phyloP scores from a whole-genome alignment of 345 rosid genomes.

The Turritis glabra region DNA sequence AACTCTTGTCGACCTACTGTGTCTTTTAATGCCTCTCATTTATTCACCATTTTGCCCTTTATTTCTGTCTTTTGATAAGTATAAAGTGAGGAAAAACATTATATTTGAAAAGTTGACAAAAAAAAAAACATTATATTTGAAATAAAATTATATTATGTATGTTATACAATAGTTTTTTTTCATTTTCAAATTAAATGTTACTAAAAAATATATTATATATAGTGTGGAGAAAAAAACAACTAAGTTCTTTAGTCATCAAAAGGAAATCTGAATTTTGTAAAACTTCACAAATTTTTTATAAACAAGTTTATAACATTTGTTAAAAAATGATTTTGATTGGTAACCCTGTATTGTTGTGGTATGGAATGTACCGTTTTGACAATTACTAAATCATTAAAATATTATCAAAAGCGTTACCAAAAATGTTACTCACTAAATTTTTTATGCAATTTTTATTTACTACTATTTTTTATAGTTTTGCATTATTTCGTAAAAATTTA shows the following conservation, averaged over 20 bases:
- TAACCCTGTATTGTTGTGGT: no score
- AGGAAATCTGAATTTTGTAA: background rate
- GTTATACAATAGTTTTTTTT: background rate
- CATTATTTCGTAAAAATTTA: no score
- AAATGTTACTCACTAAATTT: no score
- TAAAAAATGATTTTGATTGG: no score
- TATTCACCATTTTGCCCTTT: constrained; percentile 24
- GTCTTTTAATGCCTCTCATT: background rate
- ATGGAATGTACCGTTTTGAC: no score
- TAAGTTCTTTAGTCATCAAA: background rate
- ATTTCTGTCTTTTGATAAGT: background rate
- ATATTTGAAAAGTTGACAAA: no score
- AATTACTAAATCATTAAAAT: no score
- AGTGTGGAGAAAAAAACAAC: background rate
- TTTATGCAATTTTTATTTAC: no score
- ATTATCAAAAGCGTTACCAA: no score
- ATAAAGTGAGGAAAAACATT: background rate
- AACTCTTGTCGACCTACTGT: constrained; percentile 34
- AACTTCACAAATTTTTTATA: background rate
- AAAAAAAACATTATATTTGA: no score
- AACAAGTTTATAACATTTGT: background rate
- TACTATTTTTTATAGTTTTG: no score
- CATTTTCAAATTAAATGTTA: background rate
- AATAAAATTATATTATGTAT: background rate
- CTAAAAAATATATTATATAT: background rate